Conservation (phyloP, 257 asterid genomes). For the Capsicum pubescens region DNA sequence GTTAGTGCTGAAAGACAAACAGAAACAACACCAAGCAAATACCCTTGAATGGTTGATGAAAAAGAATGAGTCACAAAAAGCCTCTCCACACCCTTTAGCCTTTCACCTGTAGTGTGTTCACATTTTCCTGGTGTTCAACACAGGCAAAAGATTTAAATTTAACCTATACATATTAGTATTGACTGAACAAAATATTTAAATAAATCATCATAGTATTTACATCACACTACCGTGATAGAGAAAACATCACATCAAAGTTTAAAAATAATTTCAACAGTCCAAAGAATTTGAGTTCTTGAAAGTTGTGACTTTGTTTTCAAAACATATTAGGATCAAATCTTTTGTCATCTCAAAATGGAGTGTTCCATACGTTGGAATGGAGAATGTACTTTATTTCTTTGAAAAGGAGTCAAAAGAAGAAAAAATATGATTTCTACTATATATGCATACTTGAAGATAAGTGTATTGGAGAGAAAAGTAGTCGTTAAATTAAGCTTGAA, state of each 20-base stretch:
- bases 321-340: not conserved
- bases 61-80: conserved; percentile 85
- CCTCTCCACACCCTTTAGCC: conserved; percentile 74
- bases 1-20: conserved; percentile 97
- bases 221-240: not conserved
- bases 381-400: not conserved
- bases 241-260: not conserved
- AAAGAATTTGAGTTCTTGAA: not conserved
- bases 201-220: not conserved
- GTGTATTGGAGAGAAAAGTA: not conserved
- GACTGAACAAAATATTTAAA: not conserved
- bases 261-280: not conserved
- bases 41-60: conserved; percentile 92
- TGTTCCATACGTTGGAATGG: not conserved
- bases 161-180: not conserved
- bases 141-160: not conserved
- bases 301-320: not conserved
- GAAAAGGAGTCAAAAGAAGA: conserved; percentile 1
- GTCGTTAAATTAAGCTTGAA: not conserved
- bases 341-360: not conserved
- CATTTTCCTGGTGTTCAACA: not conserved
- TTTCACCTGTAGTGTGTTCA: conserved; percentile 58
- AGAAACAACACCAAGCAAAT: conserved; percentile 78
- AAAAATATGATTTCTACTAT: not conserved
- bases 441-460: not conserved